Base-by-base conservation (phyloP, 1,284 basidiomycete genomes). In the Singerocomus rubriflavus region DNA sequence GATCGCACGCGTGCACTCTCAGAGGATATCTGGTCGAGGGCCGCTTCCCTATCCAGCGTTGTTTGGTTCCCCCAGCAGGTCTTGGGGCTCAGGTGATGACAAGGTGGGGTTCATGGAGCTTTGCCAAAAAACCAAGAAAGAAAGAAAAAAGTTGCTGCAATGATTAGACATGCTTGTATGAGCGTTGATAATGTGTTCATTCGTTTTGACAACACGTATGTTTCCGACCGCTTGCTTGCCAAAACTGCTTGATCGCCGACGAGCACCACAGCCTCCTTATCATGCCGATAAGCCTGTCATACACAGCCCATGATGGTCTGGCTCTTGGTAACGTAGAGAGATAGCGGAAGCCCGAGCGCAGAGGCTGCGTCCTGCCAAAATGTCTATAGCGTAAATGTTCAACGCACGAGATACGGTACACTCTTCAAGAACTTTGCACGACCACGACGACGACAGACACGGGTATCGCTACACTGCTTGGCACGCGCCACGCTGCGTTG, bases 1-100 rank as follows among this genome's bases (percentile, higher is more conserved):
- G 60, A 59, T 65, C 50, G 21, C 56, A 62, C 58, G 60, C 59
- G 60, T 63, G 55, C 35, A 37, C 34, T 52, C 46, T 36, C 36
- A 41, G 50, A 51, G 46, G 26, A n/a, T 41, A 32, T 43, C 50
- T 51, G 35, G 44, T 48, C 34, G 50, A 48, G 36, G 52, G 42
- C 42, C 10, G 7, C 35, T 60, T 64, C 36, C 59, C 44, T 43
- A 51, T 56, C 40, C 36, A 48, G 50, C 29, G 21, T 30, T 30
- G 36, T 52, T 52, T 45, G 31, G 30, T 27, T 55, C 21, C 37
- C 26, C 51, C 38, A 50, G 56, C 62, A 33, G 51, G 54, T 17
- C 50, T 53, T 52, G 57, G 35, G 26, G 30, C 42, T 47, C 16
- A 5, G 27, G 7, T 30, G 25, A 36, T 42, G 33, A 34, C 16